Evolutionary conservation across 345 rosid genomes (phyloP).

Genomic region (Trapa incisa): DNA sequence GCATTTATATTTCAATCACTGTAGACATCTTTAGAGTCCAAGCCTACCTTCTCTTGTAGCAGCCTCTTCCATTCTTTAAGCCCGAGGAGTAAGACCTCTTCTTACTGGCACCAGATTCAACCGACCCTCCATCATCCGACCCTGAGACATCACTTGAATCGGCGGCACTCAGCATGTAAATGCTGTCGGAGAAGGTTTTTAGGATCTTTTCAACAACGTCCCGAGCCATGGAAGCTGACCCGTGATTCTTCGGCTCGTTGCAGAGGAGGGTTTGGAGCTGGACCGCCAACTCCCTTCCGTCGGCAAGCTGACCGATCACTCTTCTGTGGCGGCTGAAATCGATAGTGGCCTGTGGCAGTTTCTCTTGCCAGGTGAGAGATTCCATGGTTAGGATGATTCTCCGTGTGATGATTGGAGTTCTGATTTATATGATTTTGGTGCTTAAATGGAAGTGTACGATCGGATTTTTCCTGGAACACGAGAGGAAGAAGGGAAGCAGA

Average conservation of each 20-base stretch:
- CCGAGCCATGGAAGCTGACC: conserved; percentile 6
- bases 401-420: neutral
- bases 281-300: conserved; percentile 35
- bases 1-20: no score
- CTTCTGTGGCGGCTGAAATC: conserved; percentile 9
- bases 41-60: conserved; percentile 73
- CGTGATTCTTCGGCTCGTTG: conserved; percentile 10
- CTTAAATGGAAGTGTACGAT: neutral
- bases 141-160: conserved; percentile 2
- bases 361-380: neutral
- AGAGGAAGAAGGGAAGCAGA: conserved; percentile 27
- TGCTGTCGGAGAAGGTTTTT: conserved; percentile 33
- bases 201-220: conserved; percentile 38
- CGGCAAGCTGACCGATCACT: conserved; percentile 28
- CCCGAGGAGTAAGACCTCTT: conserved; percentile 22
- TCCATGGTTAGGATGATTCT: neutral
- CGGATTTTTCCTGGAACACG: conserved; percentile 10
- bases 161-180: conserved; percentile 22
- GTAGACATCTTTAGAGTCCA: neutral
- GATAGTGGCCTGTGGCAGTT: neutral
- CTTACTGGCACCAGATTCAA: conserved; percentile 47
- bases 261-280: conserved; percentile 34
- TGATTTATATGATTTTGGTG: neutral
- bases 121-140: conserved; percentile 24
- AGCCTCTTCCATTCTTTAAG: conserved; percentile 45